Evolutionary conservation across 2,329 filamentous ascomycete species (phyloP).

Genomic region (Leptographium galeiforme): DNA sequence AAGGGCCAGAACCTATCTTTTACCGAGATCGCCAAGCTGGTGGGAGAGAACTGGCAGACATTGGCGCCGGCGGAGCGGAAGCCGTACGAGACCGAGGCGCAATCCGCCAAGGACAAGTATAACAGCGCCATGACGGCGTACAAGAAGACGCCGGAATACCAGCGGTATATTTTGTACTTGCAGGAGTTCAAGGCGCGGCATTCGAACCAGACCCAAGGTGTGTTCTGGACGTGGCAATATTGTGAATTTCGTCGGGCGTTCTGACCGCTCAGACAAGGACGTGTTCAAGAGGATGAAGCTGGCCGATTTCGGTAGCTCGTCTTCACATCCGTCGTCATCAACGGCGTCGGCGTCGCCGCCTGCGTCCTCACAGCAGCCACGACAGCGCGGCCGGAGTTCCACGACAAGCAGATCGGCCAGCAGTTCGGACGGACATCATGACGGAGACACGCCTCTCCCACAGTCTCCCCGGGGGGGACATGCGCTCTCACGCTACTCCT

Average conservation of each 20-base stretch:
- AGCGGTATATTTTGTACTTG: conserved; percentile 57
- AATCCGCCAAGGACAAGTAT: conserved; percentile 62
- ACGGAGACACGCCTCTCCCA: conserved; percentile 26
- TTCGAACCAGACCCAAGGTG: conserved; percentile 41
- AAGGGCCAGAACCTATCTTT: conserved; percentile 67
- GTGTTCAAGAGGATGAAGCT: conserved; percentile 35
- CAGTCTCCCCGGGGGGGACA: conserved; percentile 25
- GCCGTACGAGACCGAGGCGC: conserved; percentile 58
- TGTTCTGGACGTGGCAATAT: conserved; percentile 8
- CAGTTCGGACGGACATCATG: conserved; percentile 29
- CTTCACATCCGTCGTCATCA: neutral
- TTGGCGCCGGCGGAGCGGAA: conserved; percentile 55
- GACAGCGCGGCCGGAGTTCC: conserved; percentile 24
- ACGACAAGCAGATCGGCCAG: conserved; percentile 30
- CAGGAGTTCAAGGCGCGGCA: conserved; percentile 69
- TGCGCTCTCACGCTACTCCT: conserved; percentile 32
- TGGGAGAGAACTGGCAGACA: conserved; percentile 71
- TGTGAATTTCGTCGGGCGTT: too few species aligned
- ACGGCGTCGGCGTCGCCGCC: conserved; percentile 16
- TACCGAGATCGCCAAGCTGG: conserved; percentile 70
- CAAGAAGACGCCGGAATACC: conserved; percentile 61
- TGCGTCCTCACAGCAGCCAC: conserved; percentile 4
- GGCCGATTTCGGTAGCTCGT: conserved; percentile 20
- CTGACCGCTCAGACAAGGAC: conserved; percentile 27
- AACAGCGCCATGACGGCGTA: conserved; percentile 60